These are phyloP conservation scores for Kodamaea arcana DNA, from an alignment of 1,139 yeast species.

Conservation along the genomic window DNA sequence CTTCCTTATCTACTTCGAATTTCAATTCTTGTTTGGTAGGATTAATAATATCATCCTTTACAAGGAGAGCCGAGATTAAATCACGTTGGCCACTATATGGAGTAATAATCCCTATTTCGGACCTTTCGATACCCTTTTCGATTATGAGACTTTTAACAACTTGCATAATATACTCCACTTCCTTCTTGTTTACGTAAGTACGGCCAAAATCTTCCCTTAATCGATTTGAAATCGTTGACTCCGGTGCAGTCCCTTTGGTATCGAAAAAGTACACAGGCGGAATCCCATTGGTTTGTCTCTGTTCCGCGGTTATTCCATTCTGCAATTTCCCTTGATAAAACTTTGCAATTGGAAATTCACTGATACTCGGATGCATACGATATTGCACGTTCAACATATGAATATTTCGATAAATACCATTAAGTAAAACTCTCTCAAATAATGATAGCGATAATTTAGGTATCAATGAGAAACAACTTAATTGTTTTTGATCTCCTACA, in stretches of 20 bases:
- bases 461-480: slow-evolving; percentile 63
- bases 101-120: slow-evolving; percentile 62
- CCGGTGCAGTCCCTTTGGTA: slow-evolving; percentile 39
- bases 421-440: slow-evolving; percentile 54
- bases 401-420: slow-evolving; percentile 54
- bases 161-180: slow-evolving; percentile 44
- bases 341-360: slow-evolving; percentile 58
- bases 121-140: slow-evolving; percentile 48
- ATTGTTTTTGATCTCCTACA: slow-evolving; percentile 68
- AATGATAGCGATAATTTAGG: slow-evolving; percentile 56
- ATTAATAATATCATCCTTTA: slow-evolving; percentile 50
- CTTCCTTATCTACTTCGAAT: slow-evolving; percentile 55
- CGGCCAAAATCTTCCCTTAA: slow-evolving; percentile 49
- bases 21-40: slow-evolving; percentile 48
- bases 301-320: slow-evolving; percentile 56
- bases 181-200: slow-evolving; percentile 52
- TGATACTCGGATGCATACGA: slow-evolving; percentile 61
- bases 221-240: slow-evolving; percentile 42
- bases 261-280: slow-evolving; percentile 55
- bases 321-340: slow-evolving; percentile 53
- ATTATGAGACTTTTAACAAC: slow-evolving; percentile 46
- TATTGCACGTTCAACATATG: slow-evolving; percentile 71
- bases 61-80: slow-evolving; percentile 47
- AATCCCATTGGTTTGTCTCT: slow-evolving; percentile 41
- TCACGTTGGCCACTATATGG: slow-evolving; percentile 75